Base-by-base conservation (phyloP, 2,329 filamentous ascomycete species). In the Hypocreales sp. region DNA sequence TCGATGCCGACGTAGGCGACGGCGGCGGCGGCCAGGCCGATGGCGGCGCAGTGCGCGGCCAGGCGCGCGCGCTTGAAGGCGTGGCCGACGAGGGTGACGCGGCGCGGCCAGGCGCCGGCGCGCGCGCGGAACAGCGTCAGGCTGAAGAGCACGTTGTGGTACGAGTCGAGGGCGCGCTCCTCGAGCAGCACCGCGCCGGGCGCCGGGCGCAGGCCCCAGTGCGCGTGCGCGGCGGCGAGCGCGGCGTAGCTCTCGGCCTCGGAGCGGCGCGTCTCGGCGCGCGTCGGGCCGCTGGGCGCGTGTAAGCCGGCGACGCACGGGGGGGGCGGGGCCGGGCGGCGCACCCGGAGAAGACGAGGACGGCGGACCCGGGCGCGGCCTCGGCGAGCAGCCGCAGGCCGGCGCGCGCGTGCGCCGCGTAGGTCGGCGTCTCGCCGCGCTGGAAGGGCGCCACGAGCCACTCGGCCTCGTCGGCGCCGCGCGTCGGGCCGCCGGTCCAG, bases 391-490 rank as follows among this genome's bases (percentile, higher is more conserved):
- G 48, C 18, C 53, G 44, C 5, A 84, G 45, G 0, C 79, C 81
- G 0, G 68, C 66, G 36, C 70, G 64, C 36, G 82, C 70, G 48
- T 93, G 86, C 22, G 66, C 53, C n/a, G 79, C 63, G 45, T 87
- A 93, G 0, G 82, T 92, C 5, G 67, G 65, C 3, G 79, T 80
- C 50, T 92, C 82, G 31, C 77, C 76, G 13, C 54, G 59, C 46
- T 93, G 84, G 43, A 90, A 92, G 18, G 64, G 58, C 28, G 81
- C 75, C 11, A 92, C 74, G 17, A 83, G 60, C 74, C 76, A 81
- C 45, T 79, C 72, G 5, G 53, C 35, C 43, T 78, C 72, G 32
- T 65, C 53, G 13, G 45, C 35, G 19, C 72, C 72, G 2, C 51
- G 48, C 2, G 53, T 50, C 3, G 61, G 56, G 0, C 72, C 71